phyloP scores from a whole-genome alignment of 2,329 filamentous ascomycete genomes.

The Scedosporium boydii region DNA sequence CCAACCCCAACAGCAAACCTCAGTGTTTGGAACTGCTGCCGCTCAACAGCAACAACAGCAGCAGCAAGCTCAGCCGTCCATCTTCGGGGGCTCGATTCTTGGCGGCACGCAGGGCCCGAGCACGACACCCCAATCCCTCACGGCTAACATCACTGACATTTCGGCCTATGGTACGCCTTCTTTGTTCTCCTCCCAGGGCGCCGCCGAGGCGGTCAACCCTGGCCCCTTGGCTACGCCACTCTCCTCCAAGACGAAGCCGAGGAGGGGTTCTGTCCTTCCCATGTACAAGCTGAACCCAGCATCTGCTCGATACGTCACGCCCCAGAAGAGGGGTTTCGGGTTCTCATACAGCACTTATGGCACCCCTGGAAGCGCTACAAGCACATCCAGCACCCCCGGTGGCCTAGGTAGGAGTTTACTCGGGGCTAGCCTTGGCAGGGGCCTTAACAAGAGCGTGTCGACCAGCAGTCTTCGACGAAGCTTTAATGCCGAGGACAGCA shows the following conservation, averaged over 20 bases:
- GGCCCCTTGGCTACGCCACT: constrained; percentile 89
- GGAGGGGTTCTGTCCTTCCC: constrained; percentile 70
- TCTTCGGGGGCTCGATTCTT: constrained; percentile 48
- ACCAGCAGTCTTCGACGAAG: constrained; percentile 76
- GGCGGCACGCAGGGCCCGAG: constrained; percentile 38
- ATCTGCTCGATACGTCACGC: constrained; percentile 70
- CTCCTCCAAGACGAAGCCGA: constrained; percentile 62
- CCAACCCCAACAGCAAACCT: constrained; percentile 33
- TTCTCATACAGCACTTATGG: constrained; percentile 92
- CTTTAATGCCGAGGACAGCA: constrained; percentile 75
- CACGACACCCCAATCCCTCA: constrained; percentile 52
- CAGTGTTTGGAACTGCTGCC: constrained; percentile 35
- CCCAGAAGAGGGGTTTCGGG: constrained; percentile 79
- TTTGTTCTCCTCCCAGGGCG: constrained; percentile 67
- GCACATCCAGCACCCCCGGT: constrained; percentile 58
- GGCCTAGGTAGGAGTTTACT: constrained; percentile 56
- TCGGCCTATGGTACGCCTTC: constrained; percentile 85
- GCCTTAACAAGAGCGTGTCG: constrained; percentile 79
- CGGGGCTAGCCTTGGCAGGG: constrained; percentile 57
- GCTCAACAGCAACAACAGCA: constrained; percentile 43
- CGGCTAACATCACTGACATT: constrained; percentile 71
- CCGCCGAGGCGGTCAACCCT: constrained; percentile 56
- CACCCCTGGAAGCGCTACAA: constrained; percentile 63
- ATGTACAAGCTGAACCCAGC: constrained; percentile 81
- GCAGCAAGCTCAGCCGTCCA: constrained; percentile 14